phyloP scores from a whole-genome alignment of 2,329 filamentous ascomycete genomes.

The Cladophialophora immunda region DNA sequence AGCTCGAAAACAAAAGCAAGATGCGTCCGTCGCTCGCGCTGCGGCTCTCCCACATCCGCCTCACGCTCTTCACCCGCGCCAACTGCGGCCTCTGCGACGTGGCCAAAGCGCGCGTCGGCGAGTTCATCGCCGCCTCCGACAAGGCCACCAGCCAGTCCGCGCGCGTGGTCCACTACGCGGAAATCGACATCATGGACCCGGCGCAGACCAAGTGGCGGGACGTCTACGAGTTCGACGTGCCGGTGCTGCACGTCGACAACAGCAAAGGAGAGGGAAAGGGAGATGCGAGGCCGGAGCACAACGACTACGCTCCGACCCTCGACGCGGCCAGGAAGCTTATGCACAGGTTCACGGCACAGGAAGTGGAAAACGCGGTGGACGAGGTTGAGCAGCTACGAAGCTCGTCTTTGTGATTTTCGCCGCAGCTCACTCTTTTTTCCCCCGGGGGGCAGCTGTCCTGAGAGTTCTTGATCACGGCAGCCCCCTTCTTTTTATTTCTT shows the following conservation, averaged over 20 bases:
- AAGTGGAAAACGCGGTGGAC: constrained; percentile 64
- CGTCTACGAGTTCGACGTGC: constrained; percentile 71
- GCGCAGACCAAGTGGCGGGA: constrained; percentile 65
- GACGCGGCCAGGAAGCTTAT: constrained; percentile 65
- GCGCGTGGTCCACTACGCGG: constrained; percentile 56
- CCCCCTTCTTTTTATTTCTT: constrained; percentile 27
- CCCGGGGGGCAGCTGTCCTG: no score
- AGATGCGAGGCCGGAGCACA: no score
- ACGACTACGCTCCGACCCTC: constrained; percentile 46
- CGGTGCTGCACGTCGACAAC: constrained; percentile 67
- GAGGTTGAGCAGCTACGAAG: constrained; percentile 51
- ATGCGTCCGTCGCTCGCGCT: constrained; percentile 36
- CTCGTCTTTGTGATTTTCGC: constrained; percentile 3
- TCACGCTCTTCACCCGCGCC: constrained; percentile 69
- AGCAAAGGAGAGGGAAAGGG: no score
- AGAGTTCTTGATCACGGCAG: no score
- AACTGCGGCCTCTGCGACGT: constrained; percentile 69
- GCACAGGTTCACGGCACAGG: constrained; percentile 67
- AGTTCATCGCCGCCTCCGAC: constrained; percentile 50
- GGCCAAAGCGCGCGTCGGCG: constrained; percentile 65
- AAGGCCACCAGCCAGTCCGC: not conserved
- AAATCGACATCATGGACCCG: constrained; percentile 67
- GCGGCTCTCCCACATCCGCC: constrained; percentile 44
- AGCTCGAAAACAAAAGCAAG: no score
- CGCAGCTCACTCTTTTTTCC: no score